phyloP scores from a whole-genome alignment of 2,329 filamentous ascomycete species.

The Clonostachys rosea region DNA sequence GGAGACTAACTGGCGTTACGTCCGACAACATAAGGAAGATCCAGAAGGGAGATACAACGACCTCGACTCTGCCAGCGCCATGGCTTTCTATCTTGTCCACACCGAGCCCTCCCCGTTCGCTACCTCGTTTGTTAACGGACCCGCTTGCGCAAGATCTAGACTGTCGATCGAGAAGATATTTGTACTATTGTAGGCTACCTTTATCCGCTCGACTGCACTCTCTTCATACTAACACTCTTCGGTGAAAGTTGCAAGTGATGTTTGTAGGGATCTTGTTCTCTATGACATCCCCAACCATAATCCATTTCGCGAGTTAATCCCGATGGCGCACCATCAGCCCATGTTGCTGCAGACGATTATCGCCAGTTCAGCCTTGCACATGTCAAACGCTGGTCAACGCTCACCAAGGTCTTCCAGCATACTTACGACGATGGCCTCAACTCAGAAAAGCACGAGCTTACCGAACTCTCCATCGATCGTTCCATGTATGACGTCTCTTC shows the following conservation, averaged over 20 bases:
- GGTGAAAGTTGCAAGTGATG: conserved; percentile 31
- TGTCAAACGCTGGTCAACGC: conserved; percentile 27
- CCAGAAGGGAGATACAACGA: no score
- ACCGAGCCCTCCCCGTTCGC: background rate
- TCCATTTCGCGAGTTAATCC: conserved; percentile 42
- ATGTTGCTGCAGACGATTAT: conserved; percentile 42
- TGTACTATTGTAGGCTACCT: background rate
- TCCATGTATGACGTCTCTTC: no score
- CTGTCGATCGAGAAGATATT: background rate
- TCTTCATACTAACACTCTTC: background rate
- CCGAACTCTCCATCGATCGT: no score
- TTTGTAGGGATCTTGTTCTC: conserved; percentile 50
- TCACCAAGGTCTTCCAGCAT: no score
- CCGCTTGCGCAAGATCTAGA: no score
- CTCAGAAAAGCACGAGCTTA: no score
- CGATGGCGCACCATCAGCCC: conserved; percentile 36
- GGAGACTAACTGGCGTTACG: conserved; percentile 19
- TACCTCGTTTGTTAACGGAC: no score
- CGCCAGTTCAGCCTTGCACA: conserved; percentile 43
- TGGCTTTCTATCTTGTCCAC: background rate
- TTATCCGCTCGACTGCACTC: background rate
- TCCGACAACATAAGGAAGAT: no score
- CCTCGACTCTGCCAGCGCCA: background rate
- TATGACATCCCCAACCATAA: conserved; percentile 39
- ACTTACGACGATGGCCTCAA: no score